A percentile compares a stretch with the other conserved stretches of the same genome.
These are phyloP conservation scores for Dactylonectria estremocensis DNA, from an alignment of 2,329 filamentous ascomycete genomes.

Conservation along the genomic window DNA sequence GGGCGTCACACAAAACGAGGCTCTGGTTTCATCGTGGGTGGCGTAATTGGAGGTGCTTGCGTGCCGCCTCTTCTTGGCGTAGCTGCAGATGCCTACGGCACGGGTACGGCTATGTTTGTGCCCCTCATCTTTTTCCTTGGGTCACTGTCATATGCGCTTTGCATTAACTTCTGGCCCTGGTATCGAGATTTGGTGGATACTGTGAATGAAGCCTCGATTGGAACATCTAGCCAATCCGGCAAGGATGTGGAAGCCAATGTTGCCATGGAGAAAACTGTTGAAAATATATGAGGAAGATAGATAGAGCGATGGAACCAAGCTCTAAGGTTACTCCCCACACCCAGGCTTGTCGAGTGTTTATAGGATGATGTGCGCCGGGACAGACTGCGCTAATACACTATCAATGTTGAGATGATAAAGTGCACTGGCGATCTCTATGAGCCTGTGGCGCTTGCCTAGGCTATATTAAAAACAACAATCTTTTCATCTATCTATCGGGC, in stretches of 20 bases:
- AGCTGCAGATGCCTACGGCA: conserved; percentile 74
- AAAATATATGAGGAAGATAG: background rate
- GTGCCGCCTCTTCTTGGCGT: conserved; percentile 80
- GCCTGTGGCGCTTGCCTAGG: no score
- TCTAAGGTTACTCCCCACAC: background rate
- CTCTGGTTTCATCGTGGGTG: conserved; percentile 77
- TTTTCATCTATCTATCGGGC: no score
- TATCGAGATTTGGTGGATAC: background rate
- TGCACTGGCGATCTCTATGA: no score
- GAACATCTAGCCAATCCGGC: background rate
- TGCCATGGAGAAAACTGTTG: background rate
- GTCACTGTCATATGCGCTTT: conserved; percentile 69
- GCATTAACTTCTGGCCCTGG: conserved; percentile 70
- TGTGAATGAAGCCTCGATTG: background rate
- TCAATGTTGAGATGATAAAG: no score
- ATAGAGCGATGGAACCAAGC: background rate
- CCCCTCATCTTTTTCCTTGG: conserved; percentile 72
- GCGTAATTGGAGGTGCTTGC: conserved; percentile 80
- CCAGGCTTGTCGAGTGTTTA: background rate
- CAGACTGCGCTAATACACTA: no score
- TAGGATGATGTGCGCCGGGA: background rate
- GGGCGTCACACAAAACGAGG: conserved; percentile 84
- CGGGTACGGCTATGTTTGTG: conserved; percentile 76
- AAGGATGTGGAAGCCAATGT: background rate
- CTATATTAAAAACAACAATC: no score